Conservation (phyloP, 2,329 filamentous ascomycete genomes). For the Trichothecium roseum region DNA sequence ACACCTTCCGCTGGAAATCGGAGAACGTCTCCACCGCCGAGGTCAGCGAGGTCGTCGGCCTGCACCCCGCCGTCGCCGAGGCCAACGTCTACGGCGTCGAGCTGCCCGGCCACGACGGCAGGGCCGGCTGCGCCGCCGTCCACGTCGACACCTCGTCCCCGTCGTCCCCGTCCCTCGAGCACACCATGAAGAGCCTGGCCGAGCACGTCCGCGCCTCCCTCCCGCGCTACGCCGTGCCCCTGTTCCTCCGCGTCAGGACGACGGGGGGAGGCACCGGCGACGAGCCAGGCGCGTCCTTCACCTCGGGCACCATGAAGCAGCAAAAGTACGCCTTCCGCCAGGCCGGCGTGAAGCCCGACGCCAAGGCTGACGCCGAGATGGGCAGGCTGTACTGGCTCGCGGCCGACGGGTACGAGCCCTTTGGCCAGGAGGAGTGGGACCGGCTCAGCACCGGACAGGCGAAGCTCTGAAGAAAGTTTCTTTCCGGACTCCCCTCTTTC, state of each 20-base stretch:
- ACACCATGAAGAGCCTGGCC: constrained; percentile 48
- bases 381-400: constrained; percentile 56
- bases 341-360: constrained; percentile 59
- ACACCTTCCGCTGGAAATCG: constrained; percentile 73
- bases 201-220: constrained; percentile 45
- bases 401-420: constrained; percentile 55
- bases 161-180: constrained; percentile 26
- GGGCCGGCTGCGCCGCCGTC: constrained; percentile 72
- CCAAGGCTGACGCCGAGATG: constrained; percentile 19
- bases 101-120: constrained; percentile 71
- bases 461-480: constrained; percentile 62
- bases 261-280: constrained; percentile 36
- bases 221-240: constrained; percentile 64
- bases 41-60: constrained; percentile 64
- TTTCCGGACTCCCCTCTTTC: too few relatives aligned
- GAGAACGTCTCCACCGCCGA: constrained; percentile 78
- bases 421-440: constrained; percentile 58
- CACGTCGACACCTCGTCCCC: constrained; percentile 31
- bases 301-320: constrained; percentile 83
- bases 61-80: constrained; percentile 57
- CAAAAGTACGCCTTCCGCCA: constrained; percentile 66
- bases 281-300: constrained; percentile 36
- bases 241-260: constrained; percentile 64
- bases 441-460: constrained; percentile 55
- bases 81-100: constrained; percentile 80